Percentiles rank a stretch among this genome's conserved stretches.
Evolutionary conservation across 345 rosid species (phyloP).

Genomic region (Citrus unshiu): DNA sequence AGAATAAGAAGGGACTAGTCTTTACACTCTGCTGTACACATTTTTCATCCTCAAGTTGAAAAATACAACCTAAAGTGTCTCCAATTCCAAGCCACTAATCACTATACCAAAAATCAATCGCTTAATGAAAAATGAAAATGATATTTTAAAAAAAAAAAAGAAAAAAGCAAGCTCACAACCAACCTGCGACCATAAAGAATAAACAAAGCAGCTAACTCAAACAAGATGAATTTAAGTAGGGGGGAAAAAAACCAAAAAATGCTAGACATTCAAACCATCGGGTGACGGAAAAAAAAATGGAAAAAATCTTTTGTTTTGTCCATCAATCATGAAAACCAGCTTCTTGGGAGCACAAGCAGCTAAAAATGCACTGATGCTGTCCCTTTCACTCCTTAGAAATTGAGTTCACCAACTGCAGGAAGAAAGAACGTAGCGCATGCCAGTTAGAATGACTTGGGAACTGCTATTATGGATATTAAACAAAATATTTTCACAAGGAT

Average conservation of each 20-base stretch:
- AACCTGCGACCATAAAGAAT: slow-evolving; percentile 46
- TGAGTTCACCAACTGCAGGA: slow-evolving; percentile 33
- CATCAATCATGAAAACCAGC: slow-evolving; percentile 27
- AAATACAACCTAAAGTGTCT: slow-evolving; percentile 40
- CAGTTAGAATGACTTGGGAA: slow-evolving; percentile 3
- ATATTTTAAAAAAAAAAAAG: slow-evolving; percentile 17
- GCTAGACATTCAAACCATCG: slow-evolving; percentile 34
- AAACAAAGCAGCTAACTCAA: slow-evolving; percentile 39
- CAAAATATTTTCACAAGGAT: slow-evolving; percentile 7
- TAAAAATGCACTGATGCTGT: slow-evolving; percentile 81
- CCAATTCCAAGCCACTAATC: slow-evolving; percentile 23
- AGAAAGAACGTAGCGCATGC: slow-evolving; percentile 3
- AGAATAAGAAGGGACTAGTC: slow-evolving; percentile 27
- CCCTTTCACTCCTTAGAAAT: slow-evolving; percentile 48
- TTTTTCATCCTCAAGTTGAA: slow-evolving; percentile 37
- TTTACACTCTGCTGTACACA: slow-evolving; percentile 58
- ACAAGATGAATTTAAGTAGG: neutral
- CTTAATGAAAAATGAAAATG: slow-evolving; percentile 11
- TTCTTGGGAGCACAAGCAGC: slow-evolving; percentile 87
- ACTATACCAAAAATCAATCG: slow-evolving; percentile 14
- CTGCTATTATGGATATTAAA: neutral
- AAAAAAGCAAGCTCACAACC: slow-evolving; percentile 48
- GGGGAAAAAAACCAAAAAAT: neutral
- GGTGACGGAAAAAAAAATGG: slow-evolving; percentile 11
- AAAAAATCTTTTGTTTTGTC: slow-evolving; percentile 20